Conservation (phyloP, 306 rosid genomes). For the Prunus dulcis region DNA sequence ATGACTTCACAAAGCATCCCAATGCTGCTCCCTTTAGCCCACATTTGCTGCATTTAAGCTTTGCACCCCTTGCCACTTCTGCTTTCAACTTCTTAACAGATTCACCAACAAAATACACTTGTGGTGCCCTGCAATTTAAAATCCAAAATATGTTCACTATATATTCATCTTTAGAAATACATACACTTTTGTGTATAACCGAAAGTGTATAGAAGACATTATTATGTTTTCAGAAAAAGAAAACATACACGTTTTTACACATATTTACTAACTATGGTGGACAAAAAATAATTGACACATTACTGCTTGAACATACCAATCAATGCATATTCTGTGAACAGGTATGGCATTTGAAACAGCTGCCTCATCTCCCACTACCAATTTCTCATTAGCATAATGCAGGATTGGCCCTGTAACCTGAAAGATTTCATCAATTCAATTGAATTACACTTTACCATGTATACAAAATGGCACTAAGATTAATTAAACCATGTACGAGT, state of each 20-base stretch:
- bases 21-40: slow-evolving; percentile 89
- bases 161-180: neutral
- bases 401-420: slow-evolving; percentile 79
- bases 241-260: neutral
- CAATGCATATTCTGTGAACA: slow-evolving; percentile 71
- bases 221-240: neutral
- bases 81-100: slow-evolving; percentile 60
- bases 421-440: slow-evolving; percentile 10
- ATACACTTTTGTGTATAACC: neutral
- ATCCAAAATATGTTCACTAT: neutral
- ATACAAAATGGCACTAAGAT: neutral
- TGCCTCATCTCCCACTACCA: slow-evolving; percentile 57
- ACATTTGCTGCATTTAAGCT: slow-evolving; percentile 78
- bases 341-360: slow-evolving; percentile 53
- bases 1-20: slow-evolving; percentile 81
- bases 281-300: neutral
- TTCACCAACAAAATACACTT: slow-evolving; percentile 64
- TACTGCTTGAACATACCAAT: slow-evolving; percentile 51
- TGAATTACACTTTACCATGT: slow-evolving; percentile 1
- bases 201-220: neutral
- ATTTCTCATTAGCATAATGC: slow-evolving; percentile 61
- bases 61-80: slow-evolving; percentile 85
- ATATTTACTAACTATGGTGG: neutral
- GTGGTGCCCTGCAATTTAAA: slow-evolving; percentile 83
- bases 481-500: neutral